Percentiles rank a stretch among this genome's conserved stretches.
Conservation (phyloP, 1,284 basidiomycete genomes). For the Trametes sp. region DNA sequence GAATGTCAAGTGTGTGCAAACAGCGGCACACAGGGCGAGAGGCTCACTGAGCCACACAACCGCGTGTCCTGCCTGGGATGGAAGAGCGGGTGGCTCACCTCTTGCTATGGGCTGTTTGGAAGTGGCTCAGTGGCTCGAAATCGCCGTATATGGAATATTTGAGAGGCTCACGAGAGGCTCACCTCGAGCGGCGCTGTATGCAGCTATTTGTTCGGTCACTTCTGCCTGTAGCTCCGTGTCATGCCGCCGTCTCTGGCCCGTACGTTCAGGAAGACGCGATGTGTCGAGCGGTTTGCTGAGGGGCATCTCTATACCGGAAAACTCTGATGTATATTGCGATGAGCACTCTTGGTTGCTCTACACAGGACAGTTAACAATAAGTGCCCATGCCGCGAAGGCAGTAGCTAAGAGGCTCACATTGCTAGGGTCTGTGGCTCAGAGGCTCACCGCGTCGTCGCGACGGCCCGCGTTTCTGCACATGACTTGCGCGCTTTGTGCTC, state of each 20-base stretch:
- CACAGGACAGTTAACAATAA: neutral
- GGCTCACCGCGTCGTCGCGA: conserved; percentile 2
- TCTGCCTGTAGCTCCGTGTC: neutral
- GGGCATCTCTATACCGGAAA: no score
- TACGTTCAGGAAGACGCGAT: neutral
- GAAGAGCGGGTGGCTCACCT: conserved; percentile 22
- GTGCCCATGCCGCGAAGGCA: neutral
- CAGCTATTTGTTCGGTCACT: conserved; percentile 6
- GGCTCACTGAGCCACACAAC: conserved; percentile 20
- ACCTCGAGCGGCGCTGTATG: conserved; percentile 12
- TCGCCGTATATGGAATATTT: conserved; percentile 2
- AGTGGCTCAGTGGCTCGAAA: conserved; percentile 23
- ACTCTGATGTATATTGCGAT: neutral
- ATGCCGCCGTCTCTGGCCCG: neutral
- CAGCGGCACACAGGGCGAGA: conserved; percentile 23
- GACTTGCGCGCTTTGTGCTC: neutral
- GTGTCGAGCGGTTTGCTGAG: neutral
- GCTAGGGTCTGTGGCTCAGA: conserved; percentile 2
- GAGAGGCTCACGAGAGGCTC: conserved; percentile 11
- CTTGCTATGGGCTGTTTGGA: conserved; percentile 19
- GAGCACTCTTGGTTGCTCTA: neutral
- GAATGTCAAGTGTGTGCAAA: conserved; percentile 19
- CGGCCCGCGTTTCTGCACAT: neutral
- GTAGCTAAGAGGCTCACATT: no score
- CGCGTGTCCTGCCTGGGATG: conserved; percentile 23